Percentiles rank a stretch among this genome's conserved stretches.
These are phyloP conservation scores for Thoreauomyces humboldtii DNA, from an alignment of 192 early-diverging fungal species.

Conservation along the genomic window DNA sequence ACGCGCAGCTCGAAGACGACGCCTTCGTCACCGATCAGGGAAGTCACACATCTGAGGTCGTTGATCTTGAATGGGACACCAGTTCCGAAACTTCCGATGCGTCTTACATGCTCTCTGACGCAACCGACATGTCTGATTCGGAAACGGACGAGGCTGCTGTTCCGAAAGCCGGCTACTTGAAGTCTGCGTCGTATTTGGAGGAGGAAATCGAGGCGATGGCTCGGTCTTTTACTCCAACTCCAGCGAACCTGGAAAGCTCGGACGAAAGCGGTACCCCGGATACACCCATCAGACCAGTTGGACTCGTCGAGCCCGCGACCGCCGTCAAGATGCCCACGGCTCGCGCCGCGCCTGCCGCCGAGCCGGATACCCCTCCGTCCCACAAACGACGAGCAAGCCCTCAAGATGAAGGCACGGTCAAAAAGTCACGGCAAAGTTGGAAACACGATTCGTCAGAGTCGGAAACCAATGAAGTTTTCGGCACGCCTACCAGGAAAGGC, in stretches of 20 bases:
- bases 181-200: not conserved
- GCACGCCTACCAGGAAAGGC: not conserved
- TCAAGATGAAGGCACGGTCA: not conserved
- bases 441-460: not conserved
- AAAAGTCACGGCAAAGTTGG: not conserved
- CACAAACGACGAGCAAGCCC: conserved; percentile 17
- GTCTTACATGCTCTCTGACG: not conserved
- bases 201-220: conserved; percentile 12
- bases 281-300: not conserved
- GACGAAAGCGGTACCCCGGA: not conserved
- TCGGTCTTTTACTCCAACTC: not conserved
- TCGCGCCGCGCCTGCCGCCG: not conserved
- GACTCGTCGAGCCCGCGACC: not conserved
- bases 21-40: not conserved
- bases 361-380: not conserved
- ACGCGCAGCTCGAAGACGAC: not conserved
- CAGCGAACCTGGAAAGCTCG: not conserved
- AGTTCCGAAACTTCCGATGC: conserved; percentile 14
- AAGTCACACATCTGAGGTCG: not conserved
- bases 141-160: conserved; percentile 15
- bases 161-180: not conserved
- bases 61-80: conserved; percentile 19
- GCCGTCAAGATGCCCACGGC: not conserved
- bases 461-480: not conserved
- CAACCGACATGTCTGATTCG: not conserved